Base-by-base conservation (phyloP, 345 rosid genomes). In the Citrus mangshanensis region DNA sequence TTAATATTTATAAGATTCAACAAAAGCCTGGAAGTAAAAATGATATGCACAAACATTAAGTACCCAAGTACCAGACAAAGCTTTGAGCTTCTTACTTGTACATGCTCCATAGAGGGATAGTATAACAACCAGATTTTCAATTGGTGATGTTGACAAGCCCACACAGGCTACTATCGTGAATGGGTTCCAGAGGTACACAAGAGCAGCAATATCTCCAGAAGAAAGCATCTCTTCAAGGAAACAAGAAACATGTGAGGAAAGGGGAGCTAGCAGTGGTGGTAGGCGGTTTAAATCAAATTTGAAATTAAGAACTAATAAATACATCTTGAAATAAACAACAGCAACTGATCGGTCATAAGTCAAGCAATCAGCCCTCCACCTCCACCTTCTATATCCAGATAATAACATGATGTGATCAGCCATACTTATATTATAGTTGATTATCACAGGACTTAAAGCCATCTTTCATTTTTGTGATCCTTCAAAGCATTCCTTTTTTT, bases 101-200 rank as follows among this genome's bases (percentile, higher is more conserved):
- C 91, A 90, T 35, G 98, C 97, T 82, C 97, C 98, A 81, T 84
- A 89, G 60, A 92, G 88, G 16, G 97, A 81, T 79, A 90, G 60
- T 77, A 94, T 86, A 69, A 91, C 78, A 63, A 85, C 88, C 82
- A 96, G 56, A 84, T 93, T 93, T 81, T 96, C 99, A 59, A 94
- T 67, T 16, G 95, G 91, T 5, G 99, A 94, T 40, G 99, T 92
- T 18, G 98, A 93, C 82, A 90, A 88, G 64, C 99, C 97, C 83
- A 96, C 92, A 49, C 92, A 93, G 27, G 95, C 88, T 65, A 83
- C 88, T 72, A 96, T 87, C 2, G 98, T 90, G 86, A 96, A 96
- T 80, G 99, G 98, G 88, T 93, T 94, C 94, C 97, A 91, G 60
- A 96, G 66, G 85, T 96, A 94, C 27, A 91, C 89, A 76, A 93